phyloP scores from a whole-genome alignment of 345 rosid species.

The Eutrema heterophyllum region DNA sequence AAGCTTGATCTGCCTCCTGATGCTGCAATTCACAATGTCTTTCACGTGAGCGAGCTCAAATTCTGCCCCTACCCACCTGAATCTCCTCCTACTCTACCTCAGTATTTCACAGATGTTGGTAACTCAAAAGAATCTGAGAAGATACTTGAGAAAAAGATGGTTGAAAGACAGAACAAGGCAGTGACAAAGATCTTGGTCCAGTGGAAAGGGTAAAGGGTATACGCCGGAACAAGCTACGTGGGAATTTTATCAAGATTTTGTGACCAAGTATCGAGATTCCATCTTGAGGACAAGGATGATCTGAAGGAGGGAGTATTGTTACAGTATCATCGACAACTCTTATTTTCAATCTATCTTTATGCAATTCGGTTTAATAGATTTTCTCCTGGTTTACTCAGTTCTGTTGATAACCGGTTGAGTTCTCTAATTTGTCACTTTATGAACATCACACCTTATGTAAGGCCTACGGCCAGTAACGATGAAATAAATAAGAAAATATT shows the following conservation, averaged over 20 bases:
- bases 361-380: too few relatives aligned
- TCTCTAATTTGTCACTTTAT: too few relatives aligned
- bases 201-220: not conserved
- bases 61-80: not conserved
- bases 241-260: not conserved
- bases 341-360: too few relatives aligned
- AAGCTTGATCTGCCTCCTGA: not conserved
- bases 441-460: too few relatives aligned
- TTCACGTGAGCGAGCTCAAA: not conserved
- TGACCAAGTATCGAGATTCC: not conserved
- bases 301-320: not conserved
- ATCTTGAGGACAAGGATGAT: not conserved
- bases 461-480: too few relatives aligned
- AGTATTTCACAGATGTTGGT: not conserved
- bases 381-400: too few relatives aligned
- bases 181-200: not conserved
- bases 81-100: not conserved
- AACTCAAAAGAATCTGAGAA: not conserved
- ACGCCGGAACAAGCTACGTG: not conserved
- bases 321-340: too few relatives aligned
- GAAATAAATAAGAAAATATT: too few relatives aligned
- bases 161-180: not conserved
- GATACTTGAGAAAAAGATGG: not conserved
- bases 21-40: not conserved
- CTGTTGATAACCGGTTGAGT: too few relatives aligned